A percentile compares a stretch with the other conserved stretches of the same genome.
Evolutionary conservation across 768 basidiomycete species (phyloP).

Genomic region (Heimioporus sp.): DNA sequence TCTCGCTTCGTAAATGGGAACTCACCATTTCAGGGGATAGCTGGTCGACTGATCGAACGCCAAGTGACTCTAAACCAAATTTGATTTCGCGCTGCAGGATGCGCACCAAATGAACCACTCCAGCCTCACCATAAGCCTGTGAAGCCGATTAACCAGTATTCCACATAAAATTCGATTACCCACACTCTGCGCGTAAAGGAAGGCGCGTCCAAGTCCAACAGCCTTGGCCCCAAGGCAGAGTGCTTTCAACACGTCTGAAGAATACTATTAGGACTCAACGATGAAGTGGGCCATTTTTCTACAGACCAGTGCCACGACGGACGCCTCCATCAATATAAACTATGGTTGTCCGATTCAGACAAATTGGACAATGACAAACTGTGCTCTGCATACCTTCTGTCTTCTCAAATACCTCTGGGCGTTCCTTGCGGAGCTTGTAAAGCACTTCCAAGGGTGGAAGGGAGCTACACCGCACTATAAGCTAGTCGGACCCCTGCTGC

Average conservation of each 20-base stretch:
- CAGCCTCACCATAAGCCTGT: constrained; percentile 74
- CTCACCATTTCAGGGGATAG: constrained; percentile 75
- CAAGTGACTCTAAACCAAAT: constrained; percentile 72
- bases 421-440: constrained; percentile 64
- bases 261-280: neutral
- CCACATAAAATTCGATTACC: constrained; percentile 17
- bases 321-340: constrained; percentile 85
- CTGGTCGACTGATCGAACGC: constrained; percentile 61
- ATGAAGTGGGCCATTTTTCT: neutral
- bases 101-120: constrained; percentile 61
- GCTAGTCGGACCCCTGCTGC: neutral
- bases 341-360: constrained; percentile 25
- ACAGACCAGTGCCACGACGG: constrained; percentile 70
- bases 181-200: constrained; percentile 85
- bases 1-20: neutral
- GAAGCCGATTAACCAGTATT: constrained; percentile 1
- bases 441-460: constrained; percentile 79
- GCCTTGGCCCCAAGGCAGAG: constrained; percentile 85
- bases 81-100: constrained; percentile 79
- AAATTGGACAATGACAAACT: neutral
- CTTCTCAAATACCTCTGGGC: constrained; percentile 72
- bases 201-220: constrained; percentile 82
- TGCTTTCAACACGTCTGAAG: constrained; percentile 80
- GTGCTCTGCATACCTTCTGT: constrained; percentile 52
- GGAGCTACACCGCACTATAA: constrained; percentile 44